A percentile compares a stretch with the other conserved stretches of the same genome.
phyloP scores from a whole-genome alignment of 768 basidiomycete species.

The Serendipita sp. region DNA sequence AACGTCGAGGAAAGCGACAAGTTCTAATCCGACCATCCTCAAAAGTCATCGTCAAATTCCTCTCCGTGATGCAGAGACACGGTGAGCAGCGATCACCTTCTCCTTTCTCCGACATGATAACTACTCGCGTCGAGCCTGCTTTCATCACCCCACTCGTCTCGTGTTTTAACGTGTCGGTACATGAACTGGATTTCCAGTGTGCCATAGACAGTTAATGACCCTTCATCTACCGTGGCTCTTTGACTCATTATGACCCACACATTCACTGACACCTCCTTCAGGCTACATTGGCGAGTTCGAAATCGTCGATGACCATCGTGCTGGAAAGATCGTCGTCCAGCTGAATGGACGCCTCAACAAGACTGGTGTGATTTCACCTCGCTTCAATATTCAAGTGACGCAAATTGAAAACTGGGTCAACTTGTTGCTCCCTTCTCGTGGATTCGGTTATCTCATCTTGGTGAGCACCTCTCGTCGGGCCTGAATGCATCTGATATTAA shows the following conservation, averaged over 20 bases:
- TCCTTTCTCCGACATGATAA: constrained; percentile 55
- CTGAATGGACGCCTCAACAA: constrained; percentile 98
- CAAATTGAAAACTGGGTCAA: constrained; percentile 97
- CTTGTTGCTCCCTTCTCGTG: constrained; percentile 87
- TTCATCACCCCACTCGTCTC: constrained; percentile 36
- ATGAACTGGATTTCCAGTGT: constrained; percentile 30
- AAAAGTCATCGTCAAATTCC: constrained; percentile 95
- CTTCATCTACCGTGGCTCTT: neutral
- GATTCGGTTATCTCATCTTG: constrained; percentile 91
- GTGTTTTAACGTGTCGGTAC: constrained; percentile 79
- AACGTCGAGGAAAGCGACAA: constrained; percentile 98
- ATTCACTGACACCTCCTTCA: constrained; percentile 19
- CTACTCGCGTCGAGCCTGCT: constrained; percentile 54
- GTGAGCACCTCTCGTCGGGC: constrained; percentile 28
- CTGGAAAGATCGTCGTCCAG: constrained; percentile 95
- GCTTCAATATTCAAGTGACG: constrained; percentile 87
- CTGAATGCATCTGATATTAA: too few species aligned
- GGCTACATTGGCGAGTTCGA: constrained; percentile 99
- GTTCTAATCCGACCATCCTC: constrained; percentile 94
- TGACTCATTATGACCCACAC: constrained; percentile 8
- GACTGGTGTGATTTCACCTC: constrained; percentile 98
- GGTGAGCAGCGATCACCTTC: constrained; percentile 37
- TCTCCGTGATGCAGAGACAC: constrained; percentile 98
- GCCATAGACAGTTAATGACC: neutral
- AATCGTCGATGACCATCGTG: constrained; percentile 96